Evolutionary conservation across 306 rosid species (phyloP).

Genomic region (Benincasa hispida): DNA sequence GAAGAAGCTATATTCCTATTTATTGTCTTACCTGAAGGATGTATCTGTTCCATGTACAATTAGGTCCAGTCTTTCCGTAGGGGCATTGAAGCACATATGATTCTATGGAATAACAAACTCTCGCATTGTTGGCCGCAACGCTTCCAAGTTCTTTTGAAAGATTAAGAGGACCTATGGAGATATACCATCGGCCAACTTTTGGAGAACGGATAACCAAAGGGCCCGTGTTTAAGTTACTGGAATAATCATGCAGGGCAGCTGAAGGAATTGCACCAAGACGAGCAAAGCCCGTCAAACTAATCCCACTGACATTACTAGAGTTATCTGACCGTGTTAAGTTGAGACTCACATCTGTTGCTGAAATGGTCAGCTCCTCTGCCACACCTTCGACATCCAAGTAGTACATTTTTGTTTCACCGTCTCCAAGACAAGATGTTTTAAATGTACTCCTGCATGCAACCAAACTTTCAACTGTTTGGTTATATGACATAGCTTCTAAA

Average conservation of each 20-base stretch:
- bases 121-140: slow-evolving; percentile 16
- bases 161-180: slow-evolving; percentile 40
- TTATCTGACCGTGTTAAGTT: slow-evolving; percentile 27
- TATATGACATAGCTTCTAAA: slow-evolving; percentile 13
- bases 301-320: slow-evolving; percentile 20
- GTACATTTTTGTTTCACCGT: slow-evolving; percentile 35
- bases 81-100: slow-evolving; percentile 62
- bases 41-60: slow-evolving; percentile 57
- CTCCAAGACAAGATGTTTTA: slow-evolving; percentile 40
- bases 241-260: slow-evolving; percentile 46
- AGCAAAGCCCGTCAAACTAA: slow-evolving; percentile 49
- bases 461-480: slow-evolving; percentile 24
- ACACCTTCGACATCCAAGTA: slow-evolving; percentile 50
- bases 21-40: slow-evolving; percentile 58
- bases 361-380: slow-evolving; percentile 57
- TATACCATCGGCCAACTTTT: slow-evolving; percentile 61
- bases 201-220: slow-evolving; percentile 62
- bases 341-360: slow-evolving; percentile 35
- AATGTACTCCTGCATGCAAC: slow-evolving; percentile 50
- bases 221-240: slow-evolving; percentile 37
- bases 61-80: slow-evolving; percentile 66
- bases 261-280: slow-evolving; percentile 89
- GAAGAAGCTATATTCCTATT: not conserved
- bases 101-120: slow-evolving; percentile 63
- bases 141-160: slow-evolving; percentile 35